Conservation (phyloP, 1,284 basidiomycete species). For the Tilletia walkeri region DNA sequence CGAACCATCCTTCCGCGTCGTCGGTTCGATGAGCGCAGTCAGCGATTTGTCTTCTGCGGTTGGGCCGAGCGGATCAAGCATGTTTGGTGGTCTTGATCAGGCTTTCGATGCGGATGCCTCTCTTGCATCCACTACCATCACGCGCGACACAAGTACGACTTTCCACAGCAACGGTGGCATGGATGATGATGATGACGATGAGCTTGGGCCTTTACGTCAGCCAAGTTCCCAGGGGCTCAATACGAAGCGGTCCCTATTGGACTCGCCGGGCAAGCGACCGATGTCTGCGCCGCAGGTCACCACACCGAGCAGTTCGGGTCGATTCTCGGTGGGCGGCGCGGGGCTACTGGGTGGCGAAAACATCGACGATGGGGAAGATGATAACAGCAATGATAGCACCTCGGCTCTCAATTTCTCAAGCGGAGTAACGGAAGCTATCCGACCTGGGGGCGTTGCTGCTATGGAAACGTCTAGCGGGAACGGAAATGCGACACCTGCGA, state of each 20-base stretch:
- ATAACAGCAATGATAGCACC: background rate
- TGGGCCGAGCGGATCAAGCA: slow-evolving; percentile 37
- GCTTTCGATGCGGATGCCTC: slow-evolving; percentile 8
- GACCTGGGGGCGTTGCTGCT: background rate
- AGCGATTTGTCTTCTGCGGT: slow-evolving; percentile 3
- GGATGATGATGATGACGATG: background rate
- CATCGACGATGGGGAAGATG: background rate
- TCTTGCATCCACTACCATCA: slow-evolving; percentile 5
- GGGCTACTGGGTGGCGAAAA: background rate
- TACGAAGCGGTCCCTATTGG: background rate
- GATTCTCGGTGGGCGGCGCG: background rate
- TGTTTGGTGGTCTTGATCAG: background rate
- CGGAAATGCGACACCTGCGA: background rate
- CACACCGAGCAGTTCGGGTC: background rate
- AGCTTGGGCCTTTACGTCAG: background rate
- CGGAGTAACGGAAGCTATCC: background rate
- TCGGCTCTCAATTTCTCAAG: slow-evolving; percentile 9
- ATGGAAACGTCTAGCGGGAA: too few species aligned
- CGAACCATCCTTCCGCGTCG: background rate
- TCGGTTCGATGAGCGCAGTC: background rate
- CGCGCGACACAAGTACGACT: slow-evolving; percentile 1
- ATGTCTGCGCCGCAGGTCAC: background rate
- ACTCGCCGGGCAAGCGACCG: slow-evolving; percentile 6
- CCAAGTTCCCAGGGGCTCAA: background rate
- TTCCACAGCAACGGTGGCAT: background rate